These are phyloP conservation scores for Magnusiomyces suaveolens DNA, from an alignment of 1,139 yeast species.

Conservation along the genomic window DNA sequence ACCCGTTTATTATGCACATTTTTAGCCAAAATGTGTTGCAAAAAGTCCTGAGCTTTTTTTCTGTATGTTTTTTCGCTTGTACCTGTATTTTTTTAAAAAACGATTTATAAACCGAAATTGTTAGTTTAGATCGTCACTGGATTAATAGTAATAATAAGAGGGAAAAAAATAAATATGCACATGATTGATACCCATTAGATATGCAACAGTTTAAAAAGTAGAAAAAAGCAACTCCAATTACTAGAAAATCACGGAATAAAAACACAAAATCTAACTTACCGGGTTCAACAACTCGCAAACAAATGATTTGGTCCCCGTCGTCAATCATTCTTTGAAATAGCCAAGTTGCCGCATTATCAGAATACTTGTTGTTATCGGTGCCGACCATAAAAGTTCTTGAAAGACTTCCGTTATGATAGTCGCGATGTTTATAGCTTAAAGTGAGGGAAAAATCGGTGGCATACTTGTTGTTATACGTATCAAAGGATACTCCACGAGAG, in stretches of 20 bases:
- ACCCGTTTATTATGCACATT: conserved; percentile 31
- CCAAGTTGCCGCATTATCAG: conserved; percentile 56
- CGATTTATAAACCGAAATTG: too few species aligned
- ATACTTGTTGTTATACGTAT: conserved; percentile 40
- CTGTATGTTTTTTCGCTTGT: conserved; percentile 34
- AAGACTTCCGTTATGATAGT: conserved; percentile 45
- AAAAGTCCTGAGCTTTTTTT: conserved; percentile 32
- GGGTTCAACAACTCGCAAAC: conserved; percentile 51
- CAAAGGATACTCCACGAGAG: conserved; percentile 42
- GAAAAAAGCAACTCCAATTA: too few species aligned
- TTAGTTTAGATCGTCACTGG: too few species aligned
- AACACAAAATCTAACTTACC: background rate
- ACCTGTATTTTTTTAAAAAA: too few species aligned
- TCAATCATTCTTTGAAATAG: conserved; percentile 51
- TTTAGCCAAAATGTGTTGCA: conserved; percentile 39
- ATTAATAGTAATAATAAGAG: too few species aligned
- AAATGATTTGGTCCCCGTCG: conserved; percentile 56
- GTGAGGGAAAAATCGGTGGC: conserved; percentile 39
- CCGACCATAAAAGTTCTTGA: conserved; percentile 58
- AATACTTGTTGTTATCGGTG: conserved; percentile 47
- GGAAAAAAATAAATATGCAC: too few species aligned
- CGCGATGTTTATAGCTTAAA: conserved; percentile 47
- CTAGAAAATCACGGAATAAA: too few species aligned
- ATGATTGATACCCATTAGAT: too few species aligned
- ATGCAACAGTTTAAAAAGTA: too few species aligned